Conservation (phyloP, 1,284 basidiomycete species). For the Pascua guehoae region DNA sequence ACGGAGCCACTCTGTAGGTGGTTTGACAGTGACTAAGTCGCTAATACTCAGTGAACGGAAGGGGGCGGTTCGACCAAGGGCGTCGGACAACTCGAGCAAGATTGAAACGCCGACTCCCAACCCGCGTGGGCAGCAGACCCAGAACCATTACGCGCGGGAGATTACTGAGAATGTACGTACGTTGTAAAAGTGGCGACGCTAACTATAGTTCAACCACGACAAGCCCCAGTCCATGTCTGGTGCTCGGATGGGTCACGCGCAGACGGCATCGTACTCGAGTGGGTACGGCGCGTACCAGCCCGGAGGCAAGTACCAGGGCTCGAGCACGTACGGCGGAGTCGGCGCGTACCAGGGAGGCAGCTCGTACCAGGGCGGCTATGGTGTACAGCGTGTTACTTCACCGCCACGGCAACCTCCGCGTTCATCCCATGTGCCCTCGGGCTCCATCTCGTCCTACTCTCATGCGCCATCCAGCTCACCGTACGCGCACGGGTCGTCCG, state of each 20-base stretch:
- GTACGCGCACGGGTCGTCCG: conserved; percentile 3
- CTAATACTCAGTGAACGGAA: too few species aligned
- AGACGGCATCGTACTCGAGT: conserved; percentile 9
- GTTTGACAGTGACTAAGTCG: too few species aligned
- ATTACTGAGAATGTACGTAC: conserved; percentile 30
- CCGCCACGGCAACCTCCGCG: conserved; percentile 2
- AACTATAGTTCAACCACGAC: conserved; percentile 29
- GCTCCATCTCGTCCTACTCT: conserved; percentile 19
- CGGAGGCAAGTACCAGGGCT: conserved; percentile 1
- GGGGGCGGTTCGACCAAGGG: too few species aligned
- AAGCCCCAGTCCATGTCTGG: conserved; percentile 36
- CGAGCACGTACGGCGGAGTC: neutral
- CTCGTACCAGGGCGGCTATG: neutral
- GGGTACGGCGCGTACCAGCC: conserved; percentile 10
- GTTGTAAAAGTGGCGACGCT: neutral
- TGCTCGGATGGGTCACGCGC: conserved; percentile 19
- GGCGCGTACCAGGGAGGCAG: neutral
- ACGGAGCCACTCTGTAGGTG: too few species aligned
- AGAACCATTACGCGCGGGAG: conserved; percentile 34
- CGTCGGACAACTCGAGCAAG: too few species aligned
- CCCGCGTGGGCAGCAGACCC: too few species aligned
- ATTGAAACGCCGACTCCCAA: too few species aligned
- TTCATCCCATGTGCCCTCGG: conserved; percentile 18
- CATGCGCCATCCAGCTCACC: neutral
- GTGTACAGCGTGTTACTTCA: neutral